Evolutionary conservation across 805 yeast species (phyloP).

Genomic region (Kluyveromyces starmeri): DNA sequence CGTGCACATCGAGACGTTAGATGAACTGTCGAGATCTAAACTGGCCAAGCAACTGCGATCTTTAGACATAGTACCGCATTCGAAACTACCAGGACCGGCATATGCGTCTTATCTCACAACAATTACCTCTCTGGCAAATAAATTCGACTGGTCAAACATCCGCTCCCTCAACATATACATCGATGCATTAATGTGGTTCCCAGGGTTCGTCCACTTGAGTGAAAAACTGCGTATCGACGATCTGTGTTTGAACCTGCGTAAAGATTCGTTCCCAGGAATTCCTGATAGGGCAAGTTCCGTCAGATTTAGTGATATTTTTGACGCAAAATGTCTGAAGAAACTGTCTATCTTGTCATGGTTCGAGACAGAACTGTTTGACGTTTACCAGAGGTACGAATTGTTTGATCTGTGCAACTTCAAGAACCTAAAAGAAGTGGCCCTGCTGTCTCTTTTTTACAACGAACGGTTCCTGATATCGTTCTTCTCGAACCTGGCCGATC

Average conservation of each 20-base stretch:
- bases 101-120: constrained; percentile 5
- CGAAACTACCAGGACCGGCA: constrained; percentile 15
- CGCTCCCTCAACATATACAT: constrained; percentile 20
- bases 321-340: constrained; percentile 20
- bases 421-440: constrained; percentile 25
- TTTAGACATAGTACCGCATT: constrained; percentile 22
- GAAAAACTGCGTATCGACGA: constrained; percentile 15
- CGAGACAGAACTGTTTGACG: constrained; percentile 17
- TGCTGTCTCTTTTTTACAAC: constrained; percentile 27
- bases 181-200: constrained; percentile 19
- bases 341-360: constrained; percentile 34
- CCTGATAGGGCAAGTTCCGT: constrained; percentile 10
- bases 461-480: constrained; percentile 20
- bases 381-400: constrained; percentile 21
- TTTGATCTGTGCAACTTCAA: constrained; percentile 25
- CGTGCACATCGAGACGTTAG: constrained; percentile 13
- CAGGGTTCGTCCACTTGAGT: constrained; percentile 6
- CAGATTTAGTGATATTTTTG: constrained; percentile 24
- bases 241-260: constrained; percentile 22
- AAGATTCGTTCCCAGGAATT: constrained; percentile 13
- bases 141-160: constrained; percentile 15
- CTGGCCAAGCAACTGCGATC: constrained; percentile 11
- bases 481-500: constrained; percentile 15
- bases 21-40: constrained; percentile 7
- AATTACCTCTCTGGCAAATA: constrained; percentile 1